These are phyloP conservation scores for Talaromyces trachyspermus DNA, from an alignment of 495 filamentous ascomycete genomes.

Conservation along the genomic window DNA sequence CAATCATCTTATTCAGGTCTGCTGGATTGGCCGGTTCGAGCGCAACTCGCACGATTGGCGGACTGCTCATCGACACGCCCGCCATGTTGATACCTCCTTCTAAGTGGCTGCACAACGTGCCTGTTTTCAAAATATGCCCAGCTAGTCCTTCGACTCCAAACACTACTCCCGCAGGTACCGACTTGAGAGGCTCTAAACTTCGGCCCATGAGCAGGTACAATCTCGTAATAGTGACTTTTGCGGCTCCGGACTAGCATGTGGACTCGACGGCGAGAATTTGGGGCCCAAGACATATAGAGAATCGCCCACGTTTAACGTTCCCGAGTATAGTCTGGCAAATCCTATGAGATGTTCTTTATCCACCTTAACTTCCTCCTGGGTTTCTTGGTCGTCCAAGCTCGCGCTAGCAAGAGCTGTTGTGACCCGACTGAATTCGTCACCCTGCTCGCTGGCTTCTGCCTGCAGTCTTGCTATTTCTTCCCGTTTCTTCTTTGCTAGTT, in stretches of 20 bases:
- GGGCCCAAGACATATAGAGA: conserved; percentile 83
- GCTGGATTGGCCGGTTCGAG: conserved; percentile 82
- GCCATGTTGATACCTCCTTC: conserved; percentile 90
- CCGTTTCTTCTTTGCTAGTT: conserved; percentile 79
- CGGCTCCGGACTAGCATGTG: conserved; percentile 70
- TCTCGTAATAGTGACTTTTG: conserved; percentile 76
- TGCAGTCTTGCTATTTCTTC: conserved; percentile 76
- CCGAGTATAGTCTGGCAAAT: conserved; percentile 89
- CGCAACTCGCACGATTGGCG: conserved; percentile 91
- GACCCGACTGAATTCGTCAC: conserved; percentile 35
- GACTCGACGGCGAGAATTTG: conserved; percentile 79
- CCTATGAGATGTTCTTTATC: conserved; percentile 88
- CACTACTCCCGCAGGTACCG: conserved; percentile 87
- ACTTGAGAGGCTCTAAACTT: conserved; percentile 71
- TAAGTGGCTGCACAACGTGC: conserved; percentile 83
- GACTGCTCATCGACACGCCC: conserved; percentile 66
- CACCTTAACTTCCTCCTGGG: conserved; percentile 41
- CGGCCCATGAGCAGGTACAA: conserved; percentile 96
- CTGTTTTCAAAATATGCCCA: conserved; percentile 87
- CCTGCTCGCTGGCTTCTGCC: conserved; percentile 40
- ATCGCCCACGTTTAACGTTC: conserved; percentile 82
- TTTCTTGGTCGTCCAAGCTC: conserved; percentile 40
- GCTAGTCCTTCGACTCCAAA: conserved; percentile 94
- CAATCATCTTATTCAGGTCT: conserved; percentile 89
- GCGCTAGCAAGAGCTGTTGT: conserved; percentile 48